Evolutionary conservation across 2,329 filamentous ascomycete genomes (phyloP), one percentile per base, ranked within the genome.

Genomic region (Stagonosporopsis cucurbitacearum): DNA sequence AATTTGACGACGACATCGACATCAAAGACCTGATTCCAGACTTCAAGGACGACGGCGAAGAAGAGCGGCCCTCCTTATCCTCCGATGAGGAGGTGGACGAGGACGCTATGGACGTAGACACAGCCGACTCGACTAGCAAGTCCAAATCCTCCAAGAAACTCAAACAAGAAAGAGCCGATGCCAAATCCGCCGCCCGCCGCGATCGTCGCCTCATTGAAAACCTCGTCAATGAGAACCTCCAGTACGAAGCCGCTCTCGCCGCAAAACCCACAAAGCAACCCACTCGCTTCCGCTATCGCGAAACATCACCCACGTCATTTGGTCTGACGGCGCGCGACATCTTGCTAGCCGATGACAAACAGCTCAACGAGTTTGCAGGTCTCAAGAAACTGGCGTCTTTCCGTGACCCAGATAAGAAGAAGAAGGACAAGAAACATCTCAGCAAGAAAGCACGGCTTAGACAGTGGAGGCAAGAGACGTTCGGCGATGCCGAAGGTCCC

Each of bases 1-100:
- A 87, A 60, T 99, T 94, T 89, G 91, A 97, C 67, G 92, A 98
- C 69, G 95, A 99, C 72, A 97, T 99, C 67, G 93, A 98, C 72
- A 98, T 99, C 79, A 92, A 90, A 58, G 94, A 96, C 74, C 83
- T 97, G 46, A 80, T 96, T 25, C 92, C 92, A 1, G 91, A 96
- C 58, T 96, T 96, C 70, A 86, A 91, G 19, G 90, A 91, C 23
- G 85, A 82, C 4, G 82, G 83, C n/a, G 85, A 85, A n/a, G 88
- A 86, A 30, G 84, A 82, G 65, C 81, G 94, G 54, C 86, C 91
- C 68, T 84, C 84, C 54, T 94, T 96, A 72, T 79, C 81, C 9
- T 82, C 81, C 30, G 75, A 72, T 48, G 66, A 69, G 6, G 63
- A 73, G 60, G 79, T 77, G 1, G 81, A 83, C 23, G 75, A 75